Percentiles rank a stretch among this genome's conserved stretches.
Evolutionary conservation across 441 rosid species (phyloP).

Genomic region (Euphorbia corollata): DNA sequence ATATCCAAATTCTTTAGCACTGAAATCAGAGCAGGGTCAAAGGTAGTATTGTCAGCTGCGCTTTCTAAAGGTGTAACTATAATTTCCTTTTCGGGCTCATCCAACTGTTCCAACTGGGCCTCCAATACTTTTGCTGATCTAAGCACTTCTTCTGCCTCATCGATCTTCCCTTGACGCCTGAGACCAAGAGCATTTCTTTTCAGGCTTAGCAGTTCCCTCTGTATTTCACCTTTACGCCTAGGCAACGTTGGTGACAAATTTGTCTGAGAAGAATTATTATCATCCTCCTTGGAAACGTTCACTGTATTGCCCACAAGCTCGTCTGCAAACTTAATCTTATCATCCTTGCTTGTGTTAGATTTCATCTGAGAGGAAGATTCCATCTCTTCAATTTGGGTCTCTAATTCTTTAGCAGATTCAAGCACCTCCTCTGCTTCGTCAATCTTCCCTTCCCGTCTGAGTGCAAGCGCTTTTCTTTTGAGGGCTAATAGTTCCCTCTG

Average conservation of each 20-base stretch:
- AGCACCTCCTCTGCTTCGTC: constrained; percentile 77
- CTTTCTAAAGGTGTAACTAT: constrained; percentile 23
- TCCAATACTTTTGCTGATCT: constrained; percentile 54
- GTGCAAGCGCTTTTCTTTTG: constrained; percentile 68
- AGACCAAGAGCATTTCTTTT: constrained; percentile 73
- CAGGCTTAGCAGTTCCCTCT: constrained; percentile 72
- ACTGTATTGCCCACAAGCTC: constrained; percentile 17
- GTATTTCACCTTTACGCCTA: constrained; percentile 55
- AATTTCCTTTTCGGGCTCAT: constrained; percentile 37
- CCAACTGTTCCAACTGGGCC: constrained; percentile 42
- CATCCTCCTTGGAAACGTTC: constrained; percentile 23
- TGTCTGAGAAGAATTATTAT: constrained; percentile 22
- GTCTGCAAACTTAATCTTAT: constrained; percentile 31
- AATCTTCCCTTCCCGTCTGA: constrained; percentile 70
- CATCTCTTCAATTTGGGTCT: constrained; percentile 47
- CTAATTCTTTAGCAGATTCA: constrained; percentile 50
- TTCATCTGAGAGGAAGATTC: background rate
- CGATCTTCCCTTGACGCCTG: constrained; percentile 69
- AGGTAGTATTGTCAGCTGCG: constrained; percentile 35
- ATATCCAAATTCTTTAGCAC: constrained; percentile 50
- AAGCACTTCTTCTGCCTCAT: constrained; percentile 72
- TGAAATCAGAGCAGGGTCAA: constrained; percentile 44
- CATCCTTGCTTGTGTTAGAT: background rate
- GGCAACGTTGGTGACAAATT: constrained; percentile 21
- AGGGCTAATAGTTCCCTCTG: constrained; percentile 80